These are phyloP conservation scores for Petunia hybrid DNA, from an alignment of 305 asterid genomes.

Conservation along the genomic window DNA sequence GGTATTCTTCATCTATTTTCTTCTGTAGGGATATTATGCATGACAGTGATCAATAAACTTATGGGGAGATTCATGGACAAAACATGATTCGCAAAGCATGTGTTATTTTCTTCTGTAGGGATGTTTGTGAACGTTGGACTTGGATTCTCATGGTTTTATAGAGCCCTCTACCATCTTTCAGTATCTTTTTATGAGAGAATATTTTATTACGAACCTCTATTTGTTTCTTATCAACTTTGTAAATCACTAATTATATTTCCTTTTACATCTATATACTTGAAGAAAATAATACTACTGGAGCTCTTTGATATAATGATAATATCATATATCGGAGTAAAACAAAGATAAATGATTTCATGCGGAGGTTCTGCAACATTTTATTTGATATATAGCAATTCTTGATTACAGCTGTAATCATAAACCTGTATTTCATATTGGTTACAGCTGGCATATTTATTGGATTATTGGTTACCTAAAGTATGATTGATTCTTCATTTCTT, in stretches of 20 bases:
- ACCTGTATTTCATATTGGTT: not conserved
- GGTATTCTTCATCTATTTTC: conserved; percentile 52
- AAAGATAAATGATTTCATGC: not conserved
- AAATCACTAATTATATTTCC: conserved; percentile 6
- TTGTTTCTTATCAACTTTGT: conserved; percentile 24
- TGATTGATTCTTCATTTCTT: conserved; percentile 32
- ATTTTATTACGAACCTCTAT: conserved; percentile 6
- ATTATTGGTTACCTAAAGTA: not conserved
- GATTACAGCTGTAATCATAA: conserved; percentile 14
- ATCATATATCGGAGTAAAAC: not conserved
- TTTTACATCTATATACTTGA: conserved; percentile 20
- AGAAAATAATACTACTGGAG: not conserved
- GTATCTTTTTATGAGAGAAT: conserved; percentile 10
- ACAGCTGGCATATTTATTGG: not conserved
- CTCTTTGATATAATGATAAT: not conserved
- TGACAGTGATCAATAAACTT: not conserved
- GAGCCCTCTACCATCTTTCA: conserved; percentile 6
- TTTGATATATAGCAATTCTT: not conserved
- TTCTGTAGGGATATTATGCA: not conserved
- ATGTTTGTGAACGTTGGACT: conserved; percentile 18
- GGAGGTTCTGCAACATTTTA: conserved; percentile 8
- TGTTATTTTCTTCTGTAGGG: not conserved
- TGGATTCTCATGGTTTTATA: conserved; percentile 20
- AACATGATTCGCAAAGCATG: conserved; percentile 14
- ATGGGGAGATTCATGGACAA: conserved; percentile 26